Base-by-base conservation (phyloP, 2,329 filamentous ascomycete genomes). In the Oidium heveae region DNA sequence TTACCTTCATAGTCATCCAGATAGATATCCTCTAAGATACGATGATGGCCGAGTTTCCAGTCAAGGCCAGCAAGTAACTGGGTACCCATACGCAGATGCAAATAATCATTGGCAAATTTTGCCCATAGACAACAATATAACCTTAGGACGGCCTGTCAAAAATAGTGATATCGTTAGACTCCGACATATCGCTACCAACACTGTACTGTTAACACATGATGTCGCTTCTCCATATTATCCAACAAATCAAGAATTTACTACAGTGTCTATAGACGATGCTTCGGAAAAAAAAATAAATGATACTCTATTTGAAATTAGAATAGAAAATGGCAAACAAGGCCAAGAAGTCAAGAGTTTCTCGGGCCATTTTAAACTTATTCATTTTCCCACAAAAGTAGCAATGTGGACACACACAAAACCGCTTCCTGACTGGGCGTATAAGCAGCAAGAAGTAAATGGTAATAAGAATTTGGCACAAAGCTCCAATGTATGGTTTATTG, bases 101-200 rank as follows among this genome's bases (percentile, higher is more conserved):
- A 98, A 98, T 76, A 98, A 98, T 71, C 79, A 93, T 65, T 98
- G 91, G 91, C 82, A 96, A 68, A 81, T 98, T 60, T 69, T 96
- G 37, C 91, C 91, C 9, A 67, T 74, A 6, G 71, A 73, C 54
- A 76, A 80, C 56, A 71, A 76, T 57, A 68, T 78, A 57, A 70
- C 74, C 54, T 60, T 72, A 36, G 80, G 77, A 32, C 77, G 77
- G 58, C 72, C 71, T 18, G 83, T 98, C 59, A 80, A 77, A 67
- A 86, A 94, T 66, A 82, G 87, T 59, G 88, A 95, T 59, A 68
- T 89, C 54, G 77, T 98, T 56, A 82, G 89, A 62, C 79, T 98
- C 55, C 81, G 84, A 61, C 91, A 98, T 66, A 61, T 94, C 47
- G 81, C 81, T 49, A 98, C 91, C 5, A 79, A 96, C 66, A 84